Base-by-base conservation (phyloP, 345 rosid genomes). In the Euphorbia peplus region DNA sequence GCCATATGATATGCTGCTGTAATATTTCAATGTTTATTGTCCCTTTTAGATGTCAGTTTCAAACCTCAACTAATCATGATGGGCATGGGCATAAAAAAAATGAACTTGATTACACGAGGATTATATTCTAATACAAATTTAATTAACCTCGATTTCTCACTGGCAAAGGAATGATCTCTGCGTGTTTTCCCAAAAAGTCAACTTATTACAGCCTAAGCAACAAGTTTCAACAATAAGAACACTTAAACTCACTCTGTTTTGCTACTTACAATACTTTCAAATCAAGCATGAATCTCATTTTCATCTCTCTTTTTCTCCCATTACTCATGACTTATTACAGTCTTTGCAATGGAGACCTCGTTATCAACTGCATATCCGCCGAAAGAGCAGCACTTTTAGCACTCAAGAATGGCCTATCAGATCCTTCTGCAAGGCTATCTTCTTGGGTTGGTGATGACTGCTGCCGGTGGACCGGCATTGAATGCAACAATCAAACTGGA, bases 401-500 rank as follows among this genome's bases (percentile, higher is more conserved):
- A 16, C 52, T 81, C 35, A 78, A 81, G 63, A 16, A 19, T 5
- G 73, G 73, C 1, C 62, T 75, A 19, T 21, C 15, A 16, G 74
- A 75, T 48, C 70, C 69, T 35, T 65, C 72, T 7, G 60, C 61
- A 5, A 12, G 63, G 53, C 69, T 71, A 4, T 63, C 76, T 59
- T 74, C 81, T 25, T 81, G 81, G 82, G 51, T 50, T 7, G 77
- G 70, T 13, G 57, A 62, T 11, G 75, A 77, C 42, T 77, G 84
- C 67, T 69, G 77, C 64, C 39, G 9, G 10, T 77, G 81, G 77
- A 0, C 28, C 0, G 79, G 79, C 2, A 66, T 78, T 5, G 29
- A 35, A 13, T 81, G 75, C 70, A 60, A 18, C 63, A 60, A 65
- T 22, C n/a, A 5, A 4, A 69, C 73, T 0, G 73, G 79, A 1